Evolutionary conservation across 495 filamentous ascomycete species (phyloP), one percentile per base, ranked within the genome.

Genomic region (Chlorociboria aeruginascens): DNA sequence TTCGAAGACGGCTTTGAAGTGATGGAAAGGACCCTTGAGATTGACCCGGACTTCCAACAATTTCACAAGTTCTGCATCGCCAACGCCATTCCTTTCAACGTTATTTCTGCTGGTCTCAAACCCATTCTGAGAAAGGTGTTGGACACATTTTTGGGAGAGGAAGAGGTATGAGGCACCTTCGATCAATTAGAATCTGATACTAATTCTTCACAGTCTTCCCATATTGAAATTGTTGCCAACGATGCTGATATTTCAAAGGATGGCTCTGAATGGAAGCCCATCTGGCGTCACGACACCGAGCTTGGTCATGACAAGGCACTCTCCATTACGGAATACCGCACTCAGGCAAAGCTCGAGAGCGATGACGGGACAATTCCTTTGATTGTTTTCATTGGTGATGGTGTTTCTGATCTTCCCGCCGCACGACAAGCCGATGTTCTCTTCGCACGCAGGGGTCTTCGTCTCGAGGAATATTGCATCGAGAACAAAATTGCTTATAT

Each of bases 371-470:
- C 79, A 11, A 74, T 83, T 38, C 84, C 83, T 7, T 69, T 82
- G 1, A 79, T 87, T 49, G 66, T 87, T 35, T 89, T 87, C 61
- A 84, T 86, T 52, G 83, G 84, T 43, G 84, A 87, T 61, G 84
- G 84, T 2, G 81, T 89, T 12, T 84, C 80, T 7, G 83, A 86
- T 55, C 74, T 87, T 7, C 72, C 83, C 0, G 83, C 83, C 12
- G 81, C 83, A 0, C 70, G 78, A 32, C 74, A 88, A 52, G 83
- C 83, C 9, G 84, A 87, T 58, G 81, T 88, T 0, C 73, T 88
- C 30, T 89, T 89, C 54, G 82, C 83, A 3, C 71, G 82, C 1
- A 70, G 71, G 20, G 82, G 82, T 6, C 65, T 87, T n/a, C 63
- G 77, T 1, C 67, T 85, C 2, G 83, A 86, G 59, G 77, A 83